A percentile compares a stretch with the other conserved stretches of the same genome.
phyloP scores from a whole-genome alignment of 352 stramenopile genomes.

The Phytopythium sindhum region DNA sequence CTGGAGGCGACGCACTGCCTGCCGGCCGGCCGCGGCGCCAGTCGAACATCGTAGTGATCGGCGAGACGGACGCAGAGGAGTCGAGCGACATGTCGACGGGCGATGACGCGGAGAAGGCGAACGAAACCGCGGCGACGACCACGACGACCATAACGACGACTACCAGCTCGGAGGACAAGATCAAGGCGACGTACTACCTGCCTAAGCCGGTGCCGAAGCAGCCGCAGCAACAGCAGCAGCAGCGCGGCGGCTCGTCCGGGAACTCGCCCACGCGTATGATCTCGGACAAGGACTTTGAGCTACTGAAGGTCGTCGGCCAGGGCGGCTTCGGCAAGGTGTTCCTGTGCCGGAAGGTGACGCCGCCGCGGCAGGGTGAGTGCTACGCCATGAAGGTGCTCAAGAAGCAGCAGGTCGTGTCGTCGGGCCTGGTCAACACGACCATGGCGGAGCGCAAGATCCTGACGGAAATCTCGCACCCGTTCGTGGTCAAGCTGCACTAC shows the following conservation, averaged over 20 bases:
- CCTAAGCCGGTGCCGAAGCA: conserved; percentile 63
- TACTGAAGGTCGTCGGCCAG: conserved; percentile 97
- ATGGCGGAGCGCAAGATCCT: conserved; percentile 92
- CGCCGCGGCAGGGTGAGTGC: conserved; percentile 88
- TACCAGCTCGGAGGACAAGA: conserved; percentile 27
- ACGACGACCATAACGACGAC: not conserved
- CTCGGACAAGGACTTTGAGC: conserved; percentile 92
- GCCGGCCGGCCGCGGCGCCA: conserved; percentile 39
- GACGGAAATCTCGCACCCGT: conserved; percentile 91
- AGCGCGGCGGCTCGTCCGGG: conserved; percentile 14
- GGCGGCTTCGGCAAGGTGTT: conserved; percentile 98
- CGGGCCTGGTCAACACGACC: conserved; percentile 91
- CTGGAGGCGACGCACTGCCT: conserved; percentile 17
- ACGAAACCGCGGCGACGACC: conserved; percentile 8
- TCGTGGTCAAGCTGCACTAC: conserved; percentile 93
- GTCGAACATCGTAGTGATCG: conserved; percentile 87
- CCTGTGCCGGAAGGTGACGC: conserved; percentile 92
- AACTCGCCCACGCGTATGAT: conserved; percentile 40
- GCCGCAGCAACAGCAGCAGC: conserved; percentile 7
- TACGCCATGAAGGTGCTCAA: conserved; percentile 99
- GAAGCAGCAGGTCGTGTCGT: conserved; percentile 90
- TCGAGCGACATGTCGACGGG: conserved; percentile 71
- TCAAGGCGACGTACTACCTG: conserved; percentile 78
- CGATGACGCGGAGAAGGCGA: conserved; percentile 41
- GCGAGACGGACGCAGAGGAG: conserved; percentile 75